phyloP scores from a whole-genome alignment of 805 yeast species.

The Brettanomyces bruxellensis region DNA sequence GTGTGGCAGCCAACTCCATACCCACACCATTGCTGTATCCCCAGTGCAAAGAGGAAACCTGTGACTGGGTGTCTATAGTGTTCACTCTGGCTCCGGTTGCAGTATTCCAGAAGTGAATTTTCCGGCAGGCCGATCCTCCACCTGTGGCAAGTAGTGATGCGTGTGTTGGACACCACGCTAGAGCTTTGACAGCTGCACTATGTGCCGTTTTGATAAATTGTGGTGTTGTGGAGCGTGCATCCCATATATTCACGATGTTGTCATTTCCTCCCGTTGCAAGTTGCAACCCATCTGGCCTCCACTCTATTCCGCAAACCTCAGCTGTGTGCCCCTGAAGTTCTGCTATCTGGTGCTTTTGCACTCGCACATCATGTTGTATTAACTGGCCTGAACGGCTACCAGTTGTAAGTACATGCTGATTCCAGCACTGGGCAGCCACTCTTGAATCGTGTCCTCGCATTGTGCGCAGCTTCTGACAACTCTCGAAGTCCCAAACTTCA shows the following conservation, averaged over 20 bases:
- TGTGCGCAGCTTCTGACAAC: conserved; percentile 63
- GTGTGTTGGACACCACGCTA: conserved; percentile 92
- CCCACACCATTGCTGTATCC: conserved; percentile 68
- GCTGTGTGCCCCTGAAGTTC: conserved; percentile 64
- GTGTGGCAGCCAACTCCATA: conserved; percentile 82
- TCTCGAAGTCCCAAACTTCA: conserved; percentile 91
- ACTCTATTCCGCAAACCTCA: conserved; percentile 87
- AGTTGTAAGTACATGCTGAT: conserved; percentile 67
- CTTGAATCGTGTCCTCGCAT: conserved; percentile 70
- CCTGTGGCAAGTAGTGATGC: conserved; percentile 84
- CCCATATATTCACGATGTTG: conserved; percentile 90
- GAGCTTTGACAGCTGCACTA: conserved; percentile 90
- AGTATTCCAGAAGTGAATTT: conserved; percentile 92
- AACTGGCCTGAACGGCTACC: conserved; percentile 84
- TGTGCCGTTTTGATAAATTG: conserved; percentile 70
- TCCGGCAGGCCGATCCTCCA: conserved; percentile 87
- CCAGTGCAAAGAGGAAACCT: conserved; percentile 92
- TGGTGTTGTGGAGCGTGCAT: conserved; percentile 62
- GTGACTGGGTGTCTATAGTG: conserved; percentile 85
- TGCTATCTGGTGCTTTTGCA: conserved; percentile 63
- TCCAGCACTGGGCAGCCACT: conserved; percentile 81
- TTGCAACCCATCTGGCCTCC: conserved; percentile 76
- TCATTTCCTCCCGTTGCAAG: conserved; percentile 93
- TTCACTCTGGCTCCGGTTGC: conserved; percentile 81
- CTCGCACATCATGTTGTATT: conserved; percentile 82